phyloP scores from a whole-genome alignment of 345 rosid species.

The Geranium brycei region DNA sequence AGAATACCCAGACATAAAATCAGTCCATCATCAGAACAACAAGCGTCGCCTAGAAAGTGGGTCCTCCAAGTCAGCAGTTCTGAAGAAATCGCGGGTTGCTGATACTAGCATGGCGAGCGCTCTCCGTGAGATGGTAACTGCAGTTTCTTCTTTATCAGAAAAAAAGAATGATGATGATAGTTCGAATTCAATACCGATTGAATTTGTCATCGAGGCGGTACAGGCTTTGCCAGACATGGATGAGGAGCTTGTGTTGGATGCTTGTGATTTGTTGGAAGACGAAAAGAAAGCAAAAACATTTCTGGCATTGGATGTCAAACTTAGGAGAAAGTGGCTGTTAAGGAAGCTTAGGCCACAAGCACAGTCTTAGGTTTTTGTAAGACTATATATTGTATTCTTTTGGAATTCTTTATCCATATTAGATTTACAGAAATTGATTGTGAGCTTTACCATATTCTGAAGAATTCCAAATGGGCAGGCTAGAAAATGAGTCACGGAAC shows the following conservation, averaged over 20 bases:
- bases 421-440: neutral
- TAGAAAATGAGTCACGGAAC: no score
- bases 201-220: slow-evolving; percentile 47
- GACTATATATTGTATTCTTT: neutral
- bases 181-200: slow-evolving; percentile 30
- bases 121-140: slow-evolving; percentile 18
- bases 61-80: slow-evolving; percentile 14
- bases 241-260: slow-evolving; percentile 76
- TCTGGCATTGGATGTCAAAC: slow-evolving; percentile 58
- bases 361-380: slow-evolving; percentile 8
- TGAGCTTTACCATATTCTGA: neutral
- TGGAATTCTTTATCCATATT: slow-evolving; percentile 1
- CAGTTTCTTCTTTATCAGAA: slow-evolving; percentile 21
- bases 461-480: neutral
- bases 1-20: slow-evolving; percentile 10
- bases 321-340: slow-evolving; percentile 66
- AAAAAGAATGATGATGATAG: slow-evolving; percentile 21
- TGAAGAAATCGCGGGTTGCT: slow-evolving; percentile 26
- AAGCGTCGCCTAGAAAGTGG: slow-evolving; percentile 34
- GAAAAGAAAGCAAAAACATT: slow-evolving; percentile 70
- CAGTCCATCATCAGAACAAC: slow-evolving; percentile 19
- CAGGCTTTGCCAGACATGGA: slow-evolving; percentile 74
- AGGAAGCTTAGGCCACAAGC: slow-evolving; percentile 53
- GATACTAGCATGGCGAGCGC: slow-evolving; percentile 15
- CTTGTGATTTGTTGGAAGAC: slow-evolving; percentile 79